Evolutionary conservation across 495 filamentous ascomycete genomes (phyloP).

Genomic region (Penicillium dipodomyicola): DNA sequence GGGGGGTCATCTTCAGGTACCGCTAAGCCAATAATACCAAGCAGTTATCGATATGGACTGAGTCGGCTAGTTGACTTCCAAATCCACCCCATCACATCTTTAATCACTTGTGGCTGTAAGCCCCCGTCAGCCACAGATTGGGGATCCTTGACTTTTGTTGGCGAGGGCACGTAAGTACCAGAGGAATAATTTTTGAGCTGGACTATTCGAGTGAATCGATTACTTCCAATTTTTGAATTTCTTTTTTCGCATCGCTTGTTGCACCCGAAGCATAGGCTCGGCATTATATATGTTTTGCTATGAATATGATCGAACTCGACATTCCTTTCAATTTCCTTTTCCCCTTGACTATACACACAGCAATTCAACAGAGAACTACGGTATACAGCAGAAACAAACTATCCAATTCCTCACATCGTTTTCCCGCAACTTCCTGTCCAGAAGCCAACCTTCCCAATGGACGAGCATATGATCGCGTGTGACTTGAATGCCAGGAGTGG

Average conservation of each 20-base stretch:
- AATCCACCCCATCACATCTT: conserved; percentile 2
- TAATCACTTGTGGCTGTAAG: conserved; percentile 1
- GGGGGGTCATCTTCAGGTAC: conserved; percentile 3
- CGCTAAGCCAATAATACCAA: not conserved
- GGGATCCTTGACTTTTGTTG: not conserved
- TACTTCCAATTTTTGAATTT: not conserved
- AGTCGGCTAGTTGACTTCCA: not conserved
- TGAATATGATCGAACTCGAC: not conserved
- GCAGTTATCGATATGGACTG: conserved; percentile 1
- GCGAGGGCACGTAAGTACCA: not conserved
- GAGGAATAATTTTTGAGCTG: not conserved
- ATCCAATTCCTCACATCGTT: not conserved
- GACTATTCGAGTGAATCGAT: not conserved
- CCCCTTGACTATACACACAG: not conserved
- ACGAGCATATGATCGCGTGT: not conserved
- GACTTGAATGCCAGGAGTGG: not conserved
- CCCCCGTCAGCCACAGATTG: conserved; percentile 2
- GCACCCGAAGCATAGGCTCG: not conserved
- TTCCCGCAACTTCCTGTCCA: not conserved
- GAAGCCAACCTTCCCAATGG: not conserved
- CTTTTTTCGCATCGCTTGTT: not conserved
- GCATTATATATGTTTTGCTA: not conserved
- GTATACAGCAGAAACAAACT: not conserved
- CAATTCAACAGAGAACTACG: not conserved
- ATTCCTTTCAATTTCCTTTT: not conserved